Evolutionary conservation across 805 yeast species (phyloP).

Genomic region (Ogataea chonburiensis): DNA sequence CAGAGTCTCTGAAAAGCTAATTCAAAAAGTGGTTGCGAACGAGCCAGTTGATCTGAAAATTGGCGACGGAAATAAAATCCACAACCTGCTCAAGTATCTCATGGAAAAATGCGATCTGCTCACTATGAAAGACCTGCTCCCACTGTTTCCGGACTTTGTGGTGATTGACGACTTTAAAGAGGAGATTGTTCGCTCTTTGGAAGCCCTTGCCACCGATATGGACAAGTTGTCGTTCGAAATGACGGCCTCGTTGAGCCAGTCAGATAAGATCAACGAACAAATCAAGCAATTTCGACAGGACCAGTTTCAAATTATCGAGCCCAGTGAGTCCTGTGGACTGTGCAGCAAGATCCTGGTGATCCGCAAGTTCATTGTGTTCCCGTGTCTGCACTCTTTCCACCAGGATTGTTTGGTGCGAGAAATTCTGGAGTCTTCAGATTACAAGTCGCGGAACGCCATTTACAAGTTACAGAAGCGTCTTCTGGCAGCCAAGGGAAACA

Average conservation of each 20-base stretch:
- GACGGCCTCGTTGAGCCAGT: constrained; percentile 65
- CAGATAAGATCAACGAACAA: constrained; percentile 56
- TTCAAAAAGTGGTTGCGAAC: constrained; percentile 33
- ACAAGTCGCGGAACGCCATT: constrained; percentile 60
- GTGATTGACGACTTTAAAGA: constrained; percentile 81
- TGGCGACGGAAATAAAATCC: constrained; percentile 34
- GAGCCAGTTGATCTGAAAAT: constrained; percentile 30
- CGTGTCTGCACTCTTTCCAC: constrained; percentile 89
- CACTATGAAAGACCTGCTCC: constrained; percentile 77
- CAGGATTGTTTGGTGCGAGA: constrained; percentile 76
- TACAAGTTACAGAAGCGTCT: constrained; percentile 50
- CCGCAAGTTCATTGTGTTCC: constrained; percentile 75
- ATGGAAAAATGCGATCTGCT: constrained; percentile 48
- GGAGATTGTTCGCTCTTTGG: constrained; percentile 78
- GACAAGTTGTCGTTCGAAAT: constrained; percentile 68
- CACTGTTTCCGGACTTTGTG: constrained; percentile 79
- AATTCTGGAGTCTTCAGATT: constrained; percentile 62
- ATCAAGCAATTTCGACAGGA: constrained; percentile 49
- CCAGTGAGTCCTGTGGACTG: constrained; percentile 77
- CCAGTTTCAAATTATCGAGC: constrained; percentile 66
- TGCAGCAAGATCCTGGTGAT: constrained; percentile 71
- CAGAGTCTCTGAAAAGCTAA: constrained; percentile 54
- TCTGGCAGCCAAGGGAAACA: constrained; percentile 36
- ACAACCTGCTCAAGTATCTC: constrained; percentile 35
- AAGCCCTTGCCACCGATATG: constrained; percentile 66